Evolutionary conservation across 495 filamentous ascomycete genomes (phyloP).

Genomic region (Rostrohypoxylon terebratum): DNA sequence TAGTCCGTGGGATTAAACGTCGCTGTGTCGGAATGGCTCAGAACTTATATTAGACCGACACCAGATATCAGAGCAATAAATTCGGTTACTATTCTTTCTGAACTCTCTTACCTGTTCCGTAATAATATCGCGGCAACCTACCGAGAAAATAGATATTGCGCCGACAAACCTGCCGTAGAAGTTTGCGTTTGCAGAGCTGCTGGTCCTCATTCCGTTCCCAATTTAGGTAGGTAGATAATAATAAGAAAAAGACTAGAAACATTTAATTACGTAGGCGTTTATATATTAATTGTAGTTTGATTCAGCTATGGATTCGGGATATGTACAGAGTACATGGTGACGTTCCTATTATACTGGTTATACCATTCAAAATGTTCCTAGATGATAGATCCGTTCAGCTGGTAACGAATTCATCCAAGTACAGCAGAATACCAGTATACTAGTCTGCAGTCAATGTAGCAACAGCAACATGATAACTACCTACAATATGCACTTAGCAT

Average conservation of each 20-base stretch:
- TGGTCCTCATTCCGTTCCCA: conserved; percentile 30
- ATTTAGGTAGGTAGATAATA: conserved; percentile 34
- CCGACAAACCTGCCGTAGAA: conserved; percentile 15
- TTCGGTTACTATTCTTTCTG: conserved; percentile 11
- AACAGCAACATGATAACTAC: conserved; percentile 9
- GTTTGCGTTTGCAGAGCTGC: conserved; percentile 1
- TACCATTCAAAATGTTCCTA: conserved; percentile 27
- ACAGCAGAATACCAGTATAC: conserved; percentile 20
- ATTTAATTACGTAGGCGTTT: conserved; percentile 14
- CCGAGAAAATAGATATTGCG: conserved; percentile 16
- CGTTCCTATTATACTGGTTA: neutral
- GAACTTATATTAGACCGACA: conserved; percentile 25
- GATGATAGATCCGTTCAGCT: conserved; percentile 36
- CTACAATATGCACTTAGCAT: neutral
- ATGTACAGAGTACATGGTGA: conserved; percentile 8
- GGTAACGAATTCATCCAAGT: conserved; percentile 38
- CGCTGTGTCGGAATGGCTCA: neutral
- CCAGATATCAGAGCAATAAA: conserved; percentile 15
- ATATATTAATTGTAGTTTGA: conserved; percentile 5
- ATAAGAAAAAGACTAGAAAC: neutral
- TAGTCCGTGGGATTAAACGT: conserved; percentile 19
- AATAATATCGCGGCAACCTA: conserved; percentile 30
- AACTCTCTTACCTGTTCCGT: conserved; percentile 13
- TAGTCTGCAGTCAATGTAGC: conserved; percentile 18
- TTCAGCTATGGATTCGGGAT: conserved; percentile 12